Conservation (phyloP, 495 filamentous ascomycete genomes). For the Penicillium antarcticum region DNA sequence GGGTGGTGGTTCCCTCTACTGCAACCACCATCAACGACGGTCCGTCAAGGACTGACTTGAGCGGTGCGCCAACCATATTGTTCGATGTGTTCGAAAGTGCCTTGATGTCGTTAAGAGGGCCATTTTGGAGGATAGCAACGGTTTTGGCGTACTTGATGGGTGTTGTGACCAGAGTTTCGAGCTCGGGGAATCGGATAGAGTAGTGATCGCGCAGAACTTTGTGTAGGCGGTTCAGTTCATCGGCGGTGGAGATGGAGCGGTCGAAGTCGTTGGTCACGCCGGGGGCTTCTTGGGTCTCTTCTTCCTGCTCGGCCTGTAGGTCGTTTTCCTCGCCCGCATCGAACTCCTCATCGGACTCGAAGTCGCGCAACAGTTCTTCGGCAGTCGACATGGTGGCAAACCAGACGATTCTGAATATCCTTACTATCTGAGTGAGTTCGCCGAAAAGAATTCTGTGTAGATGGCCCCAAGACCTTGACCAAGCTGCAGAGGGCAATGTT, state of each 20-base stretch:
- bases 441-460: not conserved
- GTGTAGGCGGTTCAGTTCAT: slow-evolving; percentile 88
- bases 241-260: slow-evolving; percentile 85
- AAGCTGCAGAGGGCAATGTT: not conserved
- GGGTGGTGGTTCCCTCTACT: slow-evolving; percentile 88
- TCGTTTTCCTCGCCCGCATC: slow-evolving; percentile 26
- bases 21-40: slow-evolving; percentile 93
- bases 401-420: too few relatives aligned
- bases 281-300: slow-evolving; percentile 19
- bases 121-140: slow-evolving; percentile 89
- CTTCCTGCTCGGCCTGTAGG: slow-evolving; percentile 26
- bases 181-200: slow-evolving; percentile 86
- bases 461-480: slow-evolving; percentile 6
- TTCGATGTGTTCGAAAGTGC: slow-evolving; percentile 62
- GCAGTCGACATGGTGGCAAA: slow-evolving; percentile 38
- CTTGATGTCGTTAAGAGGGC: slow-evolving; percentile 87
- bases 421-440: not conserved
- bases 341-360: slow-evolving; percentile 38
- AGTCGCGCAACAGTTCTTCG: slow-evolving; percentile 45
- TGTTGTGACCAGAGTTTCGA: slow-evolving; percentile 90
- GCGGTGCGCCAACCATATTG: slow-evolving; percentile 69
- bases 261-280: slow-evolving; percentile 78
- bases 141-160: slow-evolving; percentile 95
- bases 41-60: slow-evolving; percentile 78
- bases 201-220: slow-evolving; percentile 96